Evolutionary conservation across 306 rosid genomes (phyloP), one percentile per base, ranked within the genome.

Genomic region (Aeschynomene evenia): DNA sequence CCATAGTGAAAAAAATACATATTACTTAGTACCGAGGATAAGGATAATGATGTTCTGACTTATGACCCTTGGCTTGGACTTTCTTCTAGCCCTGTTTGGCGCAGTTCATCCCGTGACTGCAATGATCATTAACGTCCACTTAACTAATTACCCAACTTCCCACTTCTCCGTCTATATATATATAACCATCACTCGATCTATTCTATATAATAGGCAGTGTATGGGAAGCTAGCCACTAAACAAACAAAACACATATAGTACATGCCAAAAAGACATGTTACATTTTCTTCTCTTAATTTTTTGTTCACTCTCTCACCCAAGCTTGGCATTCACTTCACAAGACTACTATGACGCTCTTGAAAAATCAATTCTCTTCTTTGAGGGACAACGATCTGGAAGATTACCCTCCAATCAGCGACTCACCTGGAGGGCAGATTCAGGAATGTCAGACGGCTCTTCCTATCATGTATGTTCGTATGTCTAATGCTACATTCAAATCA

Each of bases 351-450:
- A 82, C 3, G 96, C 98, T 60, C 95, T 92, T 46, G 81, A 75
- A 33, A 88, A 92, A 60, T 89, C 96, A 63, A 88, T 92, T 73
- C 96, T 88, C 71, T 92, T 89, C 83, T 92, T 86, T 21, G 91
- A 89, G 76, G 96, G 96, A 0, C 96, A 89, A 70, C 69, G 98
- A 2, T 89, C 96, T 0, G 96, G 96, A 45, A 82, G 71, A 66
- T 65, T 89, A 43, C 96, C 98, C 4, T 71, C 93, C 1, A 71
- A 77, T 76, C 98, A 92, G 77, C 70, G 71, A 10, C 85, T 55
- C 55, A 74, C 77, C 0, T 92, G 96, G 96, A 83, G 98, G 62
- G 96, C 67, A 0, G 67, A 92, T 81, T 92, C 98, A 1, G 96
- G 84, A 79, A 79, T 87, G 80, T 83, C 91, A 0, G 98, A 92